A percentile compares a stretch with the other conserved stretches of the same genome.
phyloP scores from a whole-genome alignment of 106 monocot species.

The Agapanthus africanus region DNA sequence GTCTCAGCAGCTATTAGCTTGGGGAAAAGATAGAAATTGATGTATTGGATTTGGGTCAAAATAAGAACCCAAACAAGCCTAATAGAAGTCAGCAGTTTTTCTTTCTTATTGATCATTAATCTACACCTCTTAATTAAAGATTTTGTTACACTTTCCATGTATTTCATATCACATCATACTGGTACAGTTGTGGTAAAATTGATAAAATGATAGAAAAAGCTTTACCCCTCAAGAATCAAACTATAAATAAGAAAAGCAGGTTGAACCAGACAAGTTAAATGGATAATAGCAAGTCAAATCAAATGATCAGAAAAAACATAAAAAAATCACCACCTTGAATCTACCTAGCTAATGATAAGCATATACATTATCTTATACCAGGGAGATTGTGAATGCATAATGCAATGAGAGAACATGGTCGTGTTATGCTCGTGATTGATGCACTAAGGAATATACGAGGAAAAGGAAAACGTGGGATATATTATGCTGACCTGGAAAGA shows the following conservation, averaged over 20 bases:
- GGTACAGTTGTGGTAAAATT: no score
- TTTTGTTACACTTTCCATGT: neutral
- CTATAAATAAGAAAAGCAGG: neutral
- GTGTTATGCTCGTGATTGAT: neutral
- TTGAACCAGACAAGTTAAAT: neutral
- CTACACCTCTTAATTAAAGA: neutral
- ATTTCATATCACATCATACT: neutral
- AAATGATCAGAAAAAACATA: neutral
- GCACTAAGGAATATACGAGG: neutral
- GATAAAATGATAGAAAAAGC: neutral
- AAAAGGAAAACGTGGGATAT: neutral
- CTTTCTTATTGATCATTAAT: no score
- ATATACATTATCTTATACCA: neutral
- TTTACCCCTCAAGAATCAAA: neutral
- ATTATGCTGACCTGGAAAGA: conserved; percentile 72
- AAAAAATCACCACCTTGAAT: neutral
- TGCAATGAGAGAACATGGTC: neutral
- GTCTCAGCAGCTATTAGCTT: no score
- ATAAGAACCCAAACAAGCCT: no score
- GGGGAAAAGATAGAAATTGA: no score
- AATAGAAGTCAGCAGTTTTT: no score
- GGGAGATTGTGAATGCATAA: neutral
- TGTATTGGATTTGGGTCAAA: no score
- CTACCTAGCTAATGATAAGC: neutral
- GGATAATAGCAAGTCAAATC: neutral